These are phyloP conservation scores for Camellia lanceoleosa DNA, from an alignment of 148 eudicot species.

Conservation along the genomic window DNA sequence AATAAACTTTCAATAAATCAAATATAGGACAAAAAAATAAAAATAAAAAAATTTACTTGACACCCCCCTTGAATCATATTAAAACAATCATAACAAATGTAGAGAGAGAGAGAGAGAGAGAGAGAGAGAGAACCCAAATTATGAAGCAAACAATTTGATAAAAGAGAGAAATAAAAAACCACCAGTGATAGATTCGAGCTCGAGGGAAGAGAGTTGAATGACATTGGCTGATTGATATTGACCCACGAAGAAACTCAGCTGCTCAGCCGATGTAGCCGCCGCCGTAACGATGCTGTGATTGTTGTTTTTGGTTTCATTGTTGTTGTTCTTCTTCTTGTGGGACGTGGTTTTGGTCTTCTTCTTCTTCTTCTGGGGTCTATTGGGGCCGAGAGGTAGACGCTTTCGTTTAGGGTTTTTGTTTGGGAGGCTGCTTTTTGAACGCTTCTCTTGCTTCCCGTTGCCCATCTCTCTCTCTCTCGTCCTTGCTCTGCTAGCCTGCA, in stretches of 20 bases:
- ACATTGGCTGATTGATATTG: conserved; percentile 65
- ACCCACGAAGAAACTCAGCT: conserved; percentile 49
- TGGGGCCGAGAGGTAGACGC: conserved; percentile 32
- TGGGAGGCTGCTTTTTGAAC: conserved; percentile 15
- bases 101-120: background rate
- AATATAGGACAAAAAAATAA: background rate
- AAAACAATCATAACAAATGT: background rate
- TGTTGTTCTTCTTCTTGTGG: conserved; percentile 10
- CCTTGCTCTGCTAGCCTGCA: no score
- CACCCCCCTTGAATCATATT: background rate
- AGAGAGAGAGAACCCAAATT: background rate
- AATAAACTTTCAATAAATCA: background rate
- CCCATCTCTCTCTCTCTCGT: conserved; percentile 26
- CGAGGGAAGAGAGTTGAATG: conserved; percentile 66
- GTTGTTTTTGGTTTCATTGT: background rate
- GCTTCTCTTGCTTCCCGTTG: conserved; percentile 19
- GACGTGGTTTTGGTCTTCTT: conserved; percentile 15
- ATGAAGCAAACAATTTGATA: background rate
- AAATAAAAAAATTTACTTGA: background rate
- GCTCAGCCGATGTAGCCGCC: conserved; percentile 38
- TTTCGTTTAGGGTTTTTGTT: conserved; percentile 23
- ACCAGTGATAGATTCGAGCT: conserved; percentile 71
- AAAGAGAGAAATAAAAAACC: background rate
- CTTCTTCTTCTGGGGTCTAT: conserved; percentile 31
- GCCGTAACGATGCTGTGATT: conserved; percentile 4